Base-by-base conservation (phyloP, 805 yeast species). In the Saturnispora zaruensis region DNA sequence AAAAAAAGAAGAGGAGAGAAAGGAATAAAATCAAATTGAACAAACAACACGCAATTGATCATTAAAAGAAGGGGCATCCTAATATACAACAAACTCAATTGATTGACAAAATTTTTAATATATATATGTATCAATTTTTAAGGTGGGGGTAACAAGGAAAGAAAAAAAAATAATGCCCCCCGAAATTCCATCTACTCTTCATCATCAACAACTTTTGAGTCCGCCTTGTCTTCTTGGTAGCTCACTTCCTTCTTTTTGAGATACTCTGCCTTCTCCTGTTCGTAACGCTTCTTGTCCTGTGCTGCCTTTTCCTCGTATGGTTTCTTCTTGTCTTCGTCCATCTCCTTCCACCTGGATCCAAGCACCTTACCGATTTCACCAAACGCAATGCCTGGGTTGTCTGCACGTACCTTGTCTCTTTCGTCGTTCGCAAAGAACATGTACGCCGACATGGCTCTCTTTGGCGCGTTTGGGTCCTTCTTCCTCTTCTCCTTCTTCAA, bases 341-440 rank as follows among this genome's bases (percentile, higher is more conserved):
- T 76, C 55, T 90, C 87, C 81, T 88, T 89, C 99, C 99, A 93
- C 72, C 78, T 85, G 71, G 89, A 96, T 70, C 99, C 99, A 64
- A 93, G 81, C 54, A 88, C 70, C 72, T 84, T 88, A 67, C 98
- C 98, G 58, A 93, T 91, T 74, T 89, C 95, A 59, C 95, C 99
- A 65, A 93, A 93, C 41, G 90, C 73, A 61, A 90, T 86, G 67
- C 96, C 96, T 63, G 98, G 97, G 78, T 91, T 88, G 70, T 90
- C 98, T 55, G 91, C 82, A 70, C 96, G 82, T 59, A 93, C 96
- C 57, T 81, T 79, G 72, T 91, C 97, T 78, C 99, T 90, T 79
- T 87, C 86, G 66, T 89, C 97, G 68, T 88, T 89, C 62, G 99
- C 98, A 66, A 90, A 93, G 81, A 87, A 91, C 98, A 93, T 90